Conservation (phyloP, 352 stramenopile genomes). For the Aphanomyces stellatus region DNA sequence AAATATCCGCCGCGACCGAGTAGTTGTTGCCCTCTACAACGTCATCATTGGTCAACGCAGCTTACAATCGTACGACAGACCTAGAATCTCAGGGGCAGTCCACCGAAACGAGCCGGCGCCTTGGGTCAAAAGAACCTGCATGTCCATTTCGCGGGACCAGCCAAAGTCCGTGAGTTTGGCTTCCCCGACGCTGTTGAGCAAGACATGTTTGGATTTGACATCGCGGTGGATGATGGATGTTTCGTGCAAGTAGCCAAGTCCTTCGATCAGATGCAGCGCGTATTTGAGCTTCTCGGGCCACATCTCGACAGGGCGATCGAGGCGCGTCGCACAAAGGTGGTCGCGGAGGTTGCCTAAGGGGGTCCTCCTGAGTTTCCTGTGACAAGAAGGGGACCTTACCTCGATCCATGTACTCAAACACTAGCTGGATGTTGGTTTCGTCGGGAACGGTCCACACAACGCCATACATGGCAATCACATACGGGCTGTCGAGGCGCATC, state of each 20-base stretch:
- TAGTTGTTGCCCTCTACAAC: constrained; percentile 11
- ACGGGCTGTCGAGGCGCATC: constrained; percentile 7
- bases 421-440: constrained; percentile 5
- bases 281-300: constrained; percentile 14
- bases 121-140: constrained; percentile 6
- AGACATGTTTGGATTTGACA: constrained; percentile 17
- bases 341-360: constrained; percentile 1
- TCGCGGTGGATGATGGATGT: constrained; percentile 15
- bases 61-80: too few relatives aligned
- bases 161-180: constrained; percentile 18
- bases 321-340: background rate
- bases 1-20: constrained; percentile 12
- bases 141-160: background rate
- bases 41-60: background rate
- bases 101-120: constrained; percentile 4
- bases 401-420: constrained; percentile 13
- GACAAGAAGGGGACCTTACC: too few relatives aligned
- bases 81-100: constrained; percentile 11
- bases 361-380: too few relatives aligned
- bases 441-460: background rate
- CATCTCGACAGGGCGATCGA: background rate
- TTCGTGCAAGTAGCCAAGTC: constrained; percentile 1
- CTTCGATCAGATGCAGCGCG: background rate
- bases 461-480: constrained; percentile 16
- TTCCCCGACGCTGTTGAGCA: constrained; percentile 8